A percentile compares a stretch with the other conserved stretches of the same genome.
phyloP scores from a whole-genome alignment of 768 basidiomycete species.

The Amanita pseudoporphyria region DNA sequence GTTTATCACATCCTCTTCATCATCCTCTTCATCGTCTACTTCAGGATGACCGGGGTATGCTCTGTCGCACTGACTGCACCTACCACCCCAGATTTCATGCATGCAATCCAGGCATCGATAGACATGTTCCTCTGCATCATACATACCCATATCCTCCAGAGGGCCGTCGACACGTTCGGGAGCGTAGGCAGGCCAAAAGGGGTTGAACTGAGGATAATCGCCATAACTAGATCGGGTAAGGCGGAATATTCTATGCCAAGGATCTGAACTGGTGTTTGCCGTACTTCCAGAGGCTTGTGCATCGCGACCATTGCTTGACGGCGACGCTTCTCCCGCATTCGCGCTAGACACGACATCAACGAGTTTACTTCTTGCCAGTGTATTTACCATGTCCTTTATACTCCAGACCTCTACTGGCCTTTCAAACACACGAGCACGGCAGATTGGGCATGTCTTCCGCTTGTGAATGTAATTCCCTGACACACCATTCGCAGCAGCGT shows the following conservation, averaged over 20 bases:
- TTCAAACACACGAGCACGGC: conserved; percentile 47
- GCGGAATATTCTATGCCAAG: conserved; percentile 59
- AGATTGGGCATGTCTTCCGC: conserved; percentile 67
- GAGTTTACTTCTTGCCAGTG: conserved; percentile 45
- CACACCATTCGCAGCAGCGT: conserved; percentile 21
- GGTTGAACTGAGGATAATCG: background rate
- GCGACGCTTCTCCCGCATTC: conserved; percentile 14
- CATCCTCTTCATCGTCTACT: conserved; percentile 23
- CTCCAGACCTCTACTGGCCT: conserved; percentile 66
- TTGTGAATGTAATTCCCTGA: conserved; percentile 40
- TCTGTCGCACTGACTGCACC: conserved; percentile 54
- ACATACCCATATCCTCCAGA: conserved; percentile 46
- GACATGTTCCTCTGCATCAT: conserved; percentile 69
- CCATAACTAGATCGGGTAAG: conserved; percentile 10
- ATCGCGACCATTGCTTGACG: conserved; percentile 18
- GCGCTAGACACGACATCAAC: conserved; percentile 20
- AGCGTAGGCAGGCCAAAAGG: conserved; percentile 4
- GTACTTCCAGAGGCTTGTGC: conserved; percentile 13
- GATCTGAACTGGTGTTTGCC: conserved; percentile 38
- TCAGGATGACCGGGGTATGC: conserved; percentile 45
- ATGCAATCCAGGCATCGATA: conserved; percentile 67
- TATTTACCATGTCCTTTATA: conserved; percentile 54
- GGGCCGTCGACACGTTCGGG: conserved; percentile 16
- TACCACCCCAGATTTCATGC: conserved; percentile 69
- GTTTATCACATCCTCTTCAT: conserved; percentile 2